A percentile compares a stretch with the other conserved stretches of the same genome.
These are phyloP conservation scores for Cladosporium cucumerinum DNA, from an alignment of 2,329 filamentous ascomycete species.

Conservation along the genomic window DNA sequence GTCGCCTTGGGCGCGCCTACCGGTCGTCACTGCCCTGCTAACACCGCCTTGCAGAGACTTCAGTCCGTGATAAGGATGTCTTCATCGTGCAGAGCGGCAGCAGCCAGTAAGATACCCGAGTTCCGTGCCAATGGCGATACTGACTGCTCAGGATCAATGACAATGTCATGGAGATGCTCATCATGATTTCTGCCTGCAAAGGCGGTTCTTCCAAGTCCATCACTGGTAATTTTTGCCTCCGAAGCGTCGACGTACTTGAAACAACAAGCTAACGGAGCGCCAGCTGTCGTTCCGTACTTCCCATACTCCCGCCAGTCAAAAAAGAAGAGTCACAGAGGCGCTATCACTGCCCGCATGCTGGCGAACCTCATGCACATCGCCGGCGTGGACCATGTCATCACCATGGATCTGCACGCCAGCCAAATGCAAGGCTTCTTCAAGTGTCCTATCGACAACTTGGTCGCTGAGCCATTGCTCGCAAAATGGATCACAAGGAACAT, in stretches of 20 bases:
- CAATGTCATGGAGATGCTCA: conserved; percentile 97
- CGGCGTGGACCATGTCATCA: conserved; percentile 95
- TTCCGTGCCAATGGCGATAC: conserved; percentile 18
- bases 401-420: conserved; percentile 84
- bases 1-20: conserved; percentile 20
- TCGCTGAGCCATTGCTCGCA: conserved; percentile 90
- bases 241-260: conserved; percentile 8
- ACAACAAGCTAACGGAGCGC: conserved; percentile 1
- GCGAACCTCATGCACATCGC: conserved; percentile 91
- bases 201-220: conserved; percentile 95
- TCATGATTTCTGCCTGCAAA: conserved; percentile 99
- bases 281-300: conserved; percentile 89
- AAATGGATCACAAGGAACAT: conserved; percentile 94
- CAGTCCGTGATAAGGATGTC: conserved; percentile 94
- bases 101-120: conserved; percentile 53
- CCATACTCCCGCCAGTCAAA: conserved; percentile 99
- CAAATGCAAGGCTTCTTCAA: conserved; percentile 99
- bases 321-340: conserved; percentile 95
- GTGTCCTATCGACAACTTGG: conserved; percentile 94
- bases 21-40: conserved; percentile 20
- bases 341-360: conserved; percentile 95
- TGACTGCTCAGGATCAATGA: conserved; percentile 71
- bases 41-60: conserved; percentile 44
- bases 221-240: conserved; percentile 64
- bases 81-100: conserved; percentile 98